Percentiles rank a stretch among this genome's conserved stretches.
Evolutionary conservation across 495 filamentous ascomycete genomes (phyloP).

Genomic region (Aspergillus sparsus): DNA sequence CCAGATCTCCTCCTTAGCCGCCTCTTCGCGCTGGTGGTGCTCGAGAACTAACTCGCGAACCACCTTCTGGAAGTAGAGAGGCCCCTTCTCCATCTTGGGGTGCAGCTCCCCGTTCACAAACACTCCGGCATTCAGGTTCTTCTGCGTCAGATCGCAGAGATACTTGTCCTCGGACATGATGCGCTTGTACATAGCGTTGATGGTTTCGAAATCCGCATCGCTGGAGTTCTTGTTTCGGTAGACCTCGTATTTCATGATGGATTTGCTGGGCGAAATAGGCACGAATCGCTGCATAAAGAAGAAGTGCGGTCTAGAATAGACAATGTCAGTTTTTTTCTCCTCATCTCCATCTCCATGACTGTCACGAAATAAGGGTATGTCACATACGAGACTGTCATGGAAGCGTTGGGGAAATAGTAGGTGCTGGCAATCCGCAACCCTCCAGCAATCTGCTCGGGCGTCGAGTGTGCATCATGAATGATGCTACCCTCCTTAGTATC

Average conservation of each 20-base stretch:
- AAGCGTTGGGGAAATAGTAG: conserved; percentile 50
- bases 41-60: conserved; percentile 42
- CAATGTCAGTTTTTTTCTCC: neutral
- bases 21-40: conserved; percentile 44
- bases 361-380: neutral
- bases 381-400: conserved; percentile 50
- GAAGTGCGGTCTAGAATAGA: conserved; percentile 37
- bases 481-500: conserved; percentile 41
- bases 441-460: conserved; percentile 34
- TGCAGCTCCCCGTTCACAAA: conserved; percentile 51
- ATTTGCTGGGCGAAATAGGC: conserved; percentile 39
- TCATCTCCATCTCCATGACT: neutral
- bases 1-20: conserved; percentile 45
- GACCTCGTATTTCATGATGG: conserved; percentile 48
- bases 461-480: conserved; percentile 44
- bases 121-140: conserved; percentile 45
- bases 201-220: conserved; percentile 45
- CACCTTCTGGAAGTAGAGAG: conserved; percentile 48
- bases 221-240: conserved; percentile 47
- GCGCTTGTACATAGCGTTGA: conserved; percentile 45
- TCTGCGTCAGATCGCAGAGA: conserved; percentile 44
- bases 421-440: conserved; percentile 38
- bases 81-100: conserved; percentile 45
- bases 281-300: conserved; percentile 52
- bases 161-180: conserved; percentile 50